Evolutionary conservation across 257 asterid species (phyloP), one percentile per base, ranked within the genome.

Genomic region (Solanum rostratum): DNA sequence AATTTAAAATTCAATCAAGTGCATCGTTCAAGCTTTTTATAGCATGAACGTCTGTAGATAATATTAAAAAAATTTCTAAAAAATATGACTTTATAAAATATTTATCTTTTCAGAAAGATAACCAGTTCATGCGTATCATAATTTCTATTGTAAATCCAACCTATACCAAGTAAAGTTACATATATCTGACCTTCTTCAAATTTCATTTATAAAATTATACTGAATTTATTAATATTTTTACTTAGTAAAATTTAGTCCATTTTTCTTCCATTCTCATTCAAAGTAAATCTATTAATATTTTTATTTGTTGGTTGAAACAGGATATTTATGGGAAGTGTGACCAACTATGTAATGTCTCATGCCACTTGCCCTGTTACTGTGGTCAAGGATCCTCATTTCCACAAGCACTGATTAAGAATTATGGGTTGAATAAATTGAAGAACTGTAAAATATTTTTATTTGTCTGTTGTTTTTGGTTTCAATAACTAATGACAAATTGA

Each of bases 301-400:
- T 84, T 11, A 12, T 84, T 37, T 19, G 5, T 27, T 22, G 68
- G 52, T 85, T 27, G 80, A 73, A 84, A 52, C 90, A 94, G 97
- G 96, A 93, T 93, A 84, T 90, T 94, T 13, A 24, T 94, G 88
- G 98, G 98, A 45, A 94, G 98, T 68, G 98, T 94, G 82, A 93
- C 94, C 18, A 88, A 88, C 84, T 93, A 94, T 81, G 89, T 94
- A 83, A 49, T 93, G 33, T 4, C 92, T 20, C 85, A 87, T 29
- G 98, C 95, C 5, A 79, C 89, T 20, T 94, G 98, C 86, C 95
- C 98, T 0, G 95, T 94, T 22, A 93, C 98, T 1, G 81, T 94
- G 8, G 95, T 94, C 53, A 94, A 94, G 92, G 95, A 91, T 86
- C 87, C 92, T 7, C 93, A 92, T n/a, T 86, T 90, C 59, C 90